Conservation (phyloP, 192 early-diverging fungal species). For the Coemansia asiatica region DNA sequence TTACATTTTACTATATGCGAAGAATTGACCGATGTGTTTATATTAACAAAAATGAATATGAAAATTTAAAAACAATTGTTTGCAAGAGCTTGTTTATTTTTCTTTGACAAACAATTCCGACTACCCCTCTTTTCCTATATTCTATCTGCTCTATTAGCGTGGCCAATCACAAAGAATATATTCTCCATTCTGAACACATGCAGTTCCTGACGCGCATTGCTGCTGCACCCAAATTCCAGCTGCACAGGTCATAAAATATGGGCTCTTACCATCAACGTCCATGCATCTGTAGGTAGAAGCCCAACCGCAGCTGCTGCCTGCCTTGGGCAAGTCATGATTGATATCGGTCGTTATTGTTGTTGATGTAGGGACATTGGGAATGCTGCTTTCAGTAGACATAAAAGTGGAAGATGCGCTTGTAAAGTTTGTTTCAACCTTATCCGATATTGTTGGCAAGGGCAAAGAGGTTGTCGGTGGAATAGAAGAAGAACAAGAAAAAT, state of each 20-base stretch:
- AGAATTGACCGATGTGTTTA: background rate
- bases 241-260: conserved; percentile 28
- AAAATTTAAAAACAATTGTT: background rate
- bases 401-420: background rate
- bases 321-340: conserved; percentile 5
- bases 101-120: too few relatives aligned
- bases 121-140: too few relatives aligned
- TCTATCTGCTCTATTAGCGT: conserved; percentile 19
- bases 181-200: conserved; percentile 37
- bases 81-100: too few relatives aligned
- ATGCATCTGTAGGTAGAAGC: conserved; percentile 25
- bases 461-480: background rate
- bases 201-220: conserved; percentile 37
- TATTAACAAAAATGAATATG: too few relatives aligned
- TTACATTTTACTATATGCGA: too few relatives aligned
- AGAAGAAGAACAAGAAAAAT: background rate
- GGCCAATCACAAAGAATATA: conserved; percentile 44
- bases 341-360: background rate
- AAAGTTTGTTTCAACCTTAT: background rate
- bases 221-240: conserved; percentile 37
- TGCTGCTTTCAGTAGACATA: background rate
- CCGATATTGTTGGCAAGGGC: background rate
- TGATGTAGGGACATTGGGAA: background rate
- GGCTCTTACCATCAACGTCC: conserved; percentile 17
- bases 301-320: conserved; percentile 23